phyloP scores from a whole-genome alignment of 2,329 filamentous ascomycete species.

The Nectriaceae sp. region DNA sequence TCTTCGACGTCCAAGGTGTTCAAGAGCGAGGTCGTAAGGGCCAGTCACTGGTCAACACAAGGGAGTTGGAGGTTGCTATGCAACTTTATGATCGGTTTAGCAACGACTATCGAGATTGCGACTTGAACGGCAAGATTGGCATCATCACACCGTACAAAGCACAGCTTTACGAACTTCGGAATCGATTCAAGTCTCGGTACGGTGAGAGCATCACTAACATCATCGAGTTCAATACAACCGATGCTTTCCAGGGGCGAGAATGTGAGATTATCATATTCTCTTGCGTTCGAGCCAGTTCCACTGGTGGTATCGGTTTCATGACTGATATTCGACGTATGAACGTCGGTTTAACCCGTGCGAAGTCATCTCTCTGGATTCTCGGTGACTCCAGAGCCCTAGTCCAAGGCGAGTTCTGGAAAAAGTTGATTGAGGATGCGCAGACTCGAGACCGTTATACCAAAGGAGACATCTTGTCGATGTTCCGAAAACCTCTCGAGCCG shows the following conservation, averaged over 20 bases:
- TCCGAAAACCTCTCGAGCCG: constrained; percentile 46
- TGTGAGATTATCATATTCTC: constrained; percentile 99
- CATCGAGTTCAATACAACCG: constrained; percentile 98
- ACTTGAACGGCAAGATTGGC: constrained; percentile 83
- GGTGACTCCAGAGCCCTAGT: constrained; percentile 86
- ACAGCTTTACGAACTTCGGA: constrained; percentile 78
- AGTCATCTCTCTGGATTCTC: constrained; percentile 94
- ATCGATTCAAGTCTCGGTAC: constrained; percentile 71
- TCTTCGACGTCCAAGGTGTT: constrained; percentile 92
- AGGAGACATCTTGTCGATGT: constrained; percentile 56
- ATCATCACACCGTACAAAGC: constrained; percentile 99
- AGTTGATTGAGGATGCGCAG: constrained; percentile 80
- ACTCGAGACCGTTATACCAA: constrained; percentile 74
- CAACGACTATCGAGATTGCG: constrained; percentile 67
- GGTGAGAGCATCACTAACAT: constrained; percentile 73
- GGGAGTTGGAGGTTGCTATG: constrained; percentile 85
- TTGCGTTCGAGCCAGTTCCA: constrained; percentile 90
- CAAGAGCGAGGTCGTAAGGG: constrained; percentile 81
- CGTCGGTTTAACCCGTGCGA: constrained; percentile 93
- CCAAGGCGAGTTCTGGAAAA: constrained; percentile 89
- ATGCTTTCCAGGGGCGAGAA: constrained; percentile 95
- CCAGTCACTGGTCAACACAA: constrained; percentile 86
- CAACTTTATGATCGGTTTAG: constrained; percentile 79
- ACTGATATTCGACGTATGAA: constrained; percentile 99
- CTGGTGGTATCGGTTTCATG: constrained; percentile 97